Evolutionary conservation across 495 filamentous ascomycete genomes (phyloP).

Genomic region (Viridothelium virens): DNA sequence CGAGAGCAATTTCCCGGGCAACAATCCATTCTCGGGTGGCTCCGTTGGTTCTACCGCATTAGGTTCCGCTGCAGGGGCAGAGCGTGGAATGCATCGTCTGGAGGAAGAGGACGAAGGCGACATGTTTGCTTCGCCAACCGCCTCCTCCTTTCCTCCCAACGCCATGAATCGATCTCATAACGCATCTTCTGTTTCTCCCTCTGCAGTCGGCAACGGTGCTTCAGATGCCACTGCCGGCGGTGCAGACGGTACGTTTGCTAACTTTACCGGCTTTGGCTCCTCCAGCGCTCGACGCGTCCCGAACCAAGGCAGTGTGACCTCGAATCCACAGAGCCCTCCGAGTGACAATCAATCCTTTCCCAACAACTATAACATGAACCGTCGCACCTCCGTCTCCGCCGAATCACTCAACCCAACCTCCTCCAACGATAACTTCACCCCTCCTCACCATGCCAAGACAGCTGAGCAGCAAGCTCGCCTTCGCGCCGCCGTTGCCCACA

Average conservation of each 20-base stretch:
- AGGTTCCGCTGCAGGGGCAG: slow-evolving; percentile 21
- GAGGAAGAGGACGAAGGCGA: slow-evolving; percentile 58
- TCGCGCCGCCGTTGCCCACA: slow-evolving; percentile 70
- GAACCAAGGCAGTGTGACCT: neutral
- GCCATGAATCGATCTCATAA: slow-evolving; percentile 22
- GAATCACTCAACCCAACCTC: slow-evolving; percentile 88
- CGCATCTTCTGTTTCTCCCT: slow-evolving; percentile 13
- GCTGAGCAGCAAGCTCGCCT: slow-evolving; percentile 71
- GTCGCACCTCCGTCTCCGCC: slow-evolving; percentile 92
- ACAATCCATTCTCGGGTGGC: slow-evolving; percentile 43
- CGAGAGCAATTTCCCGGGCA: slow-evolving; percentile 48
- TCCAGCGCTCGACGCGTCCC: slow-evolving; percentile 13
- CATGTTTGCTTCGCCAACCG: slow-evolving; percentile 51
- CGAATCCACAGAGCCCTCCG: neutral
- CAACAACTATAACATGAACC: slow-evolving; percentile 84
- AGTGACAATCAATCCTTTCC: slow-evolving; percentile 64
- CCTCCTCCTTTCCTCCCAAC: slow-evolving; percentile 43
- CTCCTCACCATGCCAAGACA: slow-evolving; percentile 75
- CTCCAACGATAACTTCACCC: slow-evolving; percentile 80
- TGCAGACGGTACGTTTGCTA: slow-evolving; percentile 29
- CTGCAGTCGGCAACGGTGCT: neutral
- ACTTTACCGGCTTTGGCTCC: slow-evolving; percentile 29
- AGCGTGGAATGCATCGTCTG: slow-evolving; percentile 44
- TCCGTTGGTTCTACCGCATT: slow-evolving; percentile 12
- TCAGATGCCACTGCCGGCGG: slow-evolving; percentile 2